Evolutionary conservation across 495 filamentous ascomycete species (phyloP), one percentile per base, ranked within the genome.

Genomic region (Tricharina praecox): DNA sequence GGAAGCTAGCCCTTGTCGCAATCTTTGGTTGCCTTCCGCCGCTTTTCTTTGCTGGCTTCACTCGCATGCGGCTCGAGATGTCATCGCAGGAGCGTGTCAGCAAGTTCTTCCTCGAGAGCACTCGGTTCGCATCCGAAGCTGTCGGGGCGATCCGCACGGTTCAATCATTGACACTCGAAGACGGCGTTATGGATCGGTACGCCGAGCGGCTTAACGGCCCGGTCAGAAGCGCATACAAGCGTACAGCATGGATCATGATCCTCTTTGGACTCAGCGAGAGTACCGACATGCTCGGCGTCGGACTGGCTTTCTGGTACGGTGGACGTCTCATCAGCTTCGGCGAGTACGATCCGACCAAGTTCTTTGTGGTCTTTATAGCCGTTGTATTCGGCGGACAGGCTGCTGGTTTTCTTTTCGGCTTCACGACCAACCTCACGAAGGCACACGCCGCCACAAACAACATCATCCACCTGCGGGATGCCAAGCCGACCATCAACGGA

Each of bases 221-320:
- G 21, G 55, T 60, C 3, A 49, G 49, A 9, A 64, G 60, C 5
- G 62, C 63, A 1, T 60, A 64, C 19, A 56, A 59, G 0, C 62
- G 63, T 24, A 61, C 63, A 0, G 19, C 52, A 9, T 40, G 39
- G 1, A 45, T 46, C 0, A 47, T 57, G 46, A 51, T 63, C 36
- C 9, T 58, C 23, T 57, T 55, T 43, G 58, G 63, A 2, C 47
- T 62, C 10, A 59, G 62, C 1, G 57, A 66, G 35, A 59, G 52
- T 5, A 49, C 61, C 3, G 62, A 66, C 42, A 62, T 65, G 33
- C 65, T 69, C 34, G 63, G 64, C 38, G 66, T 72, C 58, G 75
- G 70, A 0, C 58, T 78, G 4, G 71, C 68, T 2, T 77, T 78
- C 45, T 76, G 74, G 72, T 74, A 71, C 32, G 74, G 75, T 2